A percentile compares a stretch with the other conserved stretches of the same genome.
These are phyloP conservation scores for Chalara sp. DNA, from an alignment of 2,329 filamentous ascomycete species.

Conservation along the genomic window DNA sequence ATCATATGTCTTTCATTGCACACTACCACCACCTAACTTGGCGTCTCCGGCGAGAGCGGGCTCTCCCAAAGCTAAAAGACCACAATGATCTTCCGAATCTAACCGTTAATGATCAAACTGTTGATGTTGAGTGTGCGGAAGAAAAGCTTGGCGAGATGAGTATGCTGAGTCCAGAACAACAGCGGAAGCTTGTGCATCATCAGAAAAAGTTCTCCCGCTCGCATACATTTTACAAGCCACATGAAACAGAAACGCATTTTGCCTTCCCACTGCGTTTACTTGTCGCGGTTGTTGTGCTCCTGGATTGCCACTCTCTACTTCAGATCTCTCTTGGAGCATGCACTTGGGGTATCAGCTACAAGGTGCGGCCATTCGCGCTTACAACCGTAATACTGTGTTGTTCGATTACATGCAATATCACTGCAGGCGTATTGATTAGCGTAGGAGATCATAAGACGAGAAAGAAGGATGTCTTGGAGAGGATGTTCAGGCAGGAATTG, in stretches of 20 bases:
- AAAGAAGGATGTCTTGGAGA: slow-evolving; percentile 79
- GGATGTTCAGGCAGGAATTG: slow-evolving; percentile 69
- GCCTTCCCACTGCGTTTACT: slow-evolving; percentile 72
- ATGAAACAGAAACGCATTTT: slow-evolving; percentile 76
- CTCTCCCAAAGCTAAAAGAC: slow-evolving; percentile 49
- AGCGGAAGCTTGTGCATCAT: slow-evolving; percentile 66
- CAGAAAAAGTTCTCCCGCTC: slow-evolving; percentile 74
- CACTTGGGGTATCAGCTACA: slow-evolving; percentile 74
- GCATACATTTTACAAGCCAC: slow-evolving; percentile 84
- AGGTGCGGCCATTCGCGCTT: slow-evolving; percentile 60
- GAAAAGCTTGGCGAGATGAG: slow-evolving; percentile 39
- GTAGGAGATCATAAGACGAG: slow-evolving; percentile 70
- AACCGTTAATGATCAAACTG: slow-evolving; percentile 10
- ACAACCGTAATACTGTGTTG: slow-evolving; percentile 77
- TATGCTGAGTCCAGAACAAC: slow-evolving; percentile 59
- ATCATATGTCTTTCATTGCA: slow-evolving; percentile 66
- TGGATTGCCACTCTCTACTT: slow-evolving; percentile 73
- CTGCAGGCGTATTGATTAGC: slow-evolving; percentile 68
- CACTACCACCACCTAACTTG: slow-evolving; percentile 59
- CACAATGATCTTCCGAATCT: slow-evolving; percentile 51
- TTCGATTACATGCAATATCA: slow-evolving; percentile 71
- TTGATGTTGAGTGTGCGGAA: slow-evolving; percentile 23
- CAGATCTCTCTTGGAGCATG: slow-evolving; percentile 73
- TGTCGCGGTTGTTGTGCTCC: slow-evolving; percentile 68
- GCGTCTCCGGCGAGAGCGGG: slow-evolving; percentile 49